Conservation (phyloP, 1,284 basidiomycete genomes). For the Sparassis latifolia region DNA sequence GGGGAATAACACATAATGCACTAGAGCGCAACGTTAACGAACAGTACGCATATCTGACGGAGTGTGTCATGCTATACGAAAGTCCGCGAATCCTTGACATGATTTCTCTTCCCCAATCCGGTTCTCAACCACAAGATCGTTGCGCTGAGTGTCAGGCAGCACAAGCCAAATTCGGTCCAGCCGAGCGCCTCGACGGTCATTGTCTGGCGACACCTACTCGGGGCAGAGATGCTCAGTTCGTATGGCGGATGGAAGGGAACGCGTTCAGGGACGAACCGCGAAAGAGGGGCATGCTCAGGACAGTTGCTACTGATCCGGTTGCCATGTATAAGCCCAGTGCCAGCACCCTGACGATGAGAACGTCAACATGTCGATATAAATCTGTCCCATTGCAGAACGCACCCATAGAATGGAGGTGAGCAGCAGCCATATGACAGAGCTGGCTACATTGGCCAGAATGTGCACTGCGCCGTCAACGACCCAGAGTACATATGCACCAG, state of each 20-base stretch:
- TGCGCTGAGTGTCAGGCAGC: constrained; percentile 45
- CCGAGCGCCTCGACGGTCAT: constrained; percentile 67
- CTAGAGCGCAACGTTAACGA: neutral
- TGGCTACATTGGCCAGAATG: constrained; percentile 64
- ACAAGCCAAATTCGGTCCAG: constrained; percentile 71
- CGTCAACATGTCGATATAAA: neutral
- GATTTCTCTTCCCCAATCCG: constrained; percentile 27
- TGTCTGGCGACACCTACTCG: constrained; percentile 55
- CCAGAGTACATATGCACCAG: constrained; percentile 63
- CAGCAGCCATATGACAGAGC: constrained; percentile 68
- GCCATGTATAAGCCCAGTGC: constrained; percentile 58
- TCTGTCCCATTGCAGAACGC: constrained; percentile 9
- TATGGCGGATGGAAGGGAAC: constrained; percentile 4
- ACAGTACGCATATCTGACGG: neutral
- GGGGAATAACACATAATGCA: too few relatives aligned
- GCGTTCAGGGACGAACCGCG: constrained; percentile 32
- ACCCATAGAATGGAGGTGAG: constrained; percentile 64
- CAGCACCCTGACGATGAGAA: constrained; percentile 41
- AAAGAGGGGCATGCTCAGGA: constrained; percentile 43
- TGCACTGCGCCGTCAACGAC: constrained; percentile 58
- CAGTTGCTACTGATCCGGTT: constrained; percentile 56
- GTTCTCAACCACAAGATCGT: constrained; percentile 58
- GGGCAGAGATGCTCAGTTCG: constrained; percentile 8
- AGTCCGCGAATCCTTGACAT: constrained; percentile 40
- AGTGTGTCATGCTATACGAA: constrained; percentile 23